These are phyloP conservation scores for Ministeria vibrans DNA, from an alignment of 78 protist species.

Conservation along the genomic window DNA sequence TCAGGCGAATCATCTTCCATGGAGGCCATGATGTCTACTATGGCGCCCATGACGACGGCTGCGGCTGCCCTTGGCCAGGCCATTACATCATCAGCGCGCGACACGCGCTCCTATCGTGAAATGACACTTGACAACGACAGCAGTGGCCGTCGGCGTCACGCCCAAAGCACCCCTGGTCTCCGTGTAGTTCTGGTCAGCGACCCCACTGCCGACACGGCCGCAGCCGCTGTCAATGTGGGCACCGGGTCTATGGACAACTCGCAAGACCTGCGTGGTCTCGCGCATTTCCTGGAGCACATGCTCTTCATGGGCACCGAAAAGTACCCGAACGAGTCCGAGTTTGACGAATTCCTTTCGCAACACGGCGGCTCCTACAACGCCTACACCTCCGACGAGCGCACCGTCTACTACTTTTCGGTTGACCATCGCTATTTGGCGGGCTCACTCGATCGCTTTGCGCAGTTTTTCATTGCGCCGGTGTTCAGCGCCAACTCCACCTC, in stretches of 20 bases:
- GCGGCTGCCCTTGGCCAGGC: too few species aligned
- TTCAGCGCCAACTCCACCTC: constrained; percentile 33
- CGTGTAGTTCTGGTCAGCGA: constrained; percentile 18
- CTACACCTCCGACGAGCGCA: constrained; percentile 40
- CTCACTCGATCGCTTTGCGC: constrained; percentile 12
- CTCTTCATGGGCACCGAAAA: constrained; percentile 38
- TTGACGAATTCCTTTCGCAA: constrained; percentile 25
- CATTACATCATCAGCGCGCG: too few species aligned
- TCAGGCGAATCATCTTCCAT: too few species aligned
- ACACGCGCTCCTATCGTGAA: too few species aligned
- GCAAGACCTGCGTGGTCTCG: constrained; percentile 49
- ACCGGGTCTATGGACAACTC: constrained; percentile 51
- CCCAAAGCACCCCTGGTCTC: too few species aligned
- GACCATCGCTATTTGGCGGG: constrained; percentile 6
- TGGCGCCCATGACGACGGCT: too few species aligned
- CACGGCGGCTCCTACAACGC: constrained; percentile 80
- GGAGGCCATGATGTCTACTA: too few species aligned
- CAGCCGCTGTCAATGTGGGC: constrained; percentile 12
- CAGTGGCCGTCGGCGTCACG: too few species aligned
- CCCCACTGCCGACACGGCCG: constrained; percentile 20
- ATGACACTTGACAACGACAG: too few species aligned
- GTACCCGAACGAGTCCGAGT: constrained; percentile 64
- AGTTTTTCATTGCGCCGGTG: constrained; percentile 64
- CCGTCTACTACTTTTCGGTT: constrained; percentile 54
- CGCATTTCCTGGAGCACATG: constrained; percentile 71